Evolutionary conservation across 306 rosid species (phyloP), one percentile per base, ranked within the genome.

Genomic region (Quercus wislizeni): DNA sequence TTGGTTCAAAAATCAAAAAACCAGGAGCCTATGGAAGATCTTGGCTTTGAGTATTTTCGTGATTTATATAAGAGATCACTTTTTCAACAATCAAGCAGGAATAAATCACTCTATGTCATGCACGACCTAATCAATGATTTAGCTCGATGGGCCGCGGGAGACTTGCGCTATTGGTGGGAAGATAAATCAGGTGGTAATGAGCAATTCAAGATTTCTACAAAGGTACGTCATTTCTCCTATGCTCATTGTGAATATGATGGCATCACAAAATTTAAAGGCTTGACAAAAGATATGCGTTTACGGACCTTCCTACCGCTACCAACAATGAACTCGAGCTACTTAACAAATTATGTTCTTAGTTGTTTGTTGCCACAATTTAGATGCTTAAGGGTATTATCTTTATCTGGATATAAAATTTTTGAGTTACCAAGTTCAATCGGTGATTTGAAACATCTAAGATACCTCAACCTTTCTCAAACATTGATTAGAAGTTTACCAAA

Each of bases 261-360:
- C 30, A 3, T 10, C 1, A 25, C 1, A 25, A 25, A 1, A 2
- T 27, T 27, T 27, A 4, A 62, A 5, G 38, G 0, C 5, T 27
- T 62, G 0, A 0, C 8, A 0, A 18, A 62, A 4, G 19, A 25
- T 23, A 11, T 0, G 6, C 5, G 89, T 94, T 33, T 94, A 81
- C 77, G 98, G 97, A 35, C 97, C 97, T 74, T 92, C n/a, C 81
- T 94, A 78, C 76, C 33, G 0, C 7, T 61, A 10, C 25, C 13
- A 28, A 13, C 5, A 23, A 5, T 1, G 0, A 0, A 0, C 84
- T 4, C 88, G 87, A 88, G 97, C 28, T 51, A 6, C 5, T 2
- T 55, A 65, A 57, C 78, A 41, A 38, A 9, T 0, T 7, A 31
- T 1, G 21, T 55, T 31, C 6, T 2, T 23, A 0, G 9, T 21